Conservation (phyloP, 306 rosid genomes). For the Boehmeria nivea region DNA sequence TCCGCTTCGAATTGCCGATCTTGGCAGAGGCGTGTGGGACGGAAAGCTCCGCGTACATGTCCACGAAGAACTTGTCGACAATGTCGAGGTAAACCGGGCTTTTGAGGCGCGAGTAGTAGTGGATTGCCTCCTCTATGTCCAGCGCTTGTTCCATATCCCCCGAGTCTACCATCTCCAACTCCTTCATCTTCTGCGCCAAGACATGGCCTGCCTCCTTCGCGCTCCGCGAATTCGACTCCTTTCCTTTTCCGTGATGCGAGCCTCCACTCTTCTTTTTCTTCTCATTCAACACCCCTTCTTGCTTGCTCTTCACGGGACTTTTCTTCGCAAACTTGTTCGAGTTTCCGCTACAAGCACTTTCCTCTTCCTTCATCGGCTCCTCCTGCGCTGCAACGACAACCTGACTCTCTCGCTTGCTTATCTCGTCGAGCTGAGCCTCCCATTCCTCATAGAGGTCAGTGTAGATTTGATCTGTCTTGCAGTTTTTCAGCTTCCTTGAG, state of each 20-base stretch:
- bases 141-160: conserved; percentile 70
- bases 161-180: conserved; percentile 63
- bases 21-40: conserved; percentile 40
- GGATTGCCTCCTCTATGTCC: conserved; percentile 90
- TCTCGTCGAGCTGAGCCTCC: conserved; percentile 47
- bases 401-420: conserved; percentile 24
- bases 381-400: conserved; percentile 19
- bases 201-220: conserved; percentile 22
- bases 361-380: conserved; percentile 37
- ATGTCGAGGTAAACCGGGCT: conserved; percentile 76
- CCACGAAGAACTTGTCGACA: conserved; percentile 77
- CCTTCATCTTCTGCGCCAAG: conserved; percentile 70
- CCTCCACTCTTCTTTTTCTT: conserved; percentile 35
- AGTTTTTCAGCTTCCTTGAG: conserved; percentile 31
- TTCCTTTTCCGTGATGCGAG: conserved; percentile 30
- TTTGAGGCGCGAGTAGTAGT: conserved; percentile 85
- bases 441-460: conserved; percentile 58
- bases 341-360: conserved; percentile 17
- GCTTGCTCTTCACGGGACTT: conserved; percentile 32
- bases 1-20: conserved; percentile 40
- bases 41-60: conserved; percentile 55
- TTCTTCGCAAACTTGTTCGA: conserved; percentile 20
- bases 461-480: conserved; percentile 46
- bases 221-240: conserved; percentile 27
- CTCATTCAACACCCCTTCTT: conserved; percentile 29